phyloP scores from a whole-genome alignment of 768 basidiomycete genomes.

The Podaxis rugospora region DNA sequence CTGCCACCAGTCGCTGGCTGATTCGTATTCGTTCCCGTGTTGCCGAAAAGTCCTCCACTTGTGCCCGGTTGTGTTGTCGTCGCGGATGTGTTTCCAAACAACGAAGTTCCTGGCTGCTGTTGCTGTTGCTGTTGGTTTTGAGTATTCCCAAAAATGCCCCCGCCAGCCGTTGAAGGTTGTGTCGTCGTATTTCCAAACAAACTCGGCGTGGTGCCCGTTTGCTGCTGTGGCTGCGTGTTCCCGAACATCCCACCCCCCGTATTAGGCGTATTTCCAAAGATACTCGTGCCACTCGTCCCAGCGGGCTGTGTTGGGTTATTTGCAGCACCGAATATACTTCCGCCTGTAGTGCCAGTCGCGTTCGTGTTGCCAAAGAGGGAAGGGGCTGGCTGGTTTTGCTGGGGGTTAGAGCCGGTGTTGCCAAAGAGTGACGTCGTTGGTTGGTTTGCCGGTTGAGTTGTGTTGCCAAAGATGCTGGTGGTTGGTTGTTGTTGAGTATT shows the following conservation, averaged over 20 bases:
- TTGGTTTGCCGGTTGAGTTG: conserved; percentile 1
- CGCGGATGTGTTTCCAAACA: conserved; percentile 12
- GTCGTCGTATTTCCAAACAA: conserved; percentile 19
- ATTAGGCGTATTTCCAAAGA: conserved; percentile 21
- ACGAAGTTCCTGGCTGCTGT: not conserved
- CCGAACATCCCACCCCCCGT: not conserved
- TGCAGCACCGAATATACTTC: conserved; percentile 6
- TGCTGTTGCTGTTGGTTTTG: conserved; percentile 13
- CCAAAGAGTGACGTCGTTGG: conserved; percentile 20
- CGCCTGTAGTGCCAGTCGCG: conserved; percentile 8
- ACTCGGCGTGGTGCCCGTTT: conserved; percentile 5
- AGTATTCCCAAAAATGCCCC: conserved; percentile 25
- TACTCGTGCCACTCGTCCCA: conserved; percentile 20
- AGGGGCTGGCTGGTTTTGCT: conserved; percentile 4
- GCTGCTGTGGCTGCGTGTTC: conserved; percentile 4
- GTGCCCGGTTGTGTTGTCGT: conserved; percentile 1
- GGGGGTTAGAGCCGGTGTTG: conserved; percentile 13
- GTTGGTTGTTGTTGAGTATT: conserved; percentile 15
- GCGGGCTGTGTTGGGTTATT: conserved; percentile 11
- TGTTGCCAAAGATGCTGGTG: conserved; percentile 15
- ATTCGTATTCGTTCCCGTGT: conserved; percentile 1
- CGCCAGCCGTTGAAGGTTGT: conserved; percentile 9
- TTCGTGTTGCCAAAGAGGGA: conserved; percentile 7
- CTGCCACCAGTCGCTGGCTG: conserved; percentile 16
- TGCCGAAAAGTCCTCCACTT: conserved; percentile 17